Percentiles rank a stretch among this genome's conserved stretches.
Conservation (phyloP, 2,329 filamentous ascomycete genomes). For the Colletotrichum neosansevieriae region DNA sequence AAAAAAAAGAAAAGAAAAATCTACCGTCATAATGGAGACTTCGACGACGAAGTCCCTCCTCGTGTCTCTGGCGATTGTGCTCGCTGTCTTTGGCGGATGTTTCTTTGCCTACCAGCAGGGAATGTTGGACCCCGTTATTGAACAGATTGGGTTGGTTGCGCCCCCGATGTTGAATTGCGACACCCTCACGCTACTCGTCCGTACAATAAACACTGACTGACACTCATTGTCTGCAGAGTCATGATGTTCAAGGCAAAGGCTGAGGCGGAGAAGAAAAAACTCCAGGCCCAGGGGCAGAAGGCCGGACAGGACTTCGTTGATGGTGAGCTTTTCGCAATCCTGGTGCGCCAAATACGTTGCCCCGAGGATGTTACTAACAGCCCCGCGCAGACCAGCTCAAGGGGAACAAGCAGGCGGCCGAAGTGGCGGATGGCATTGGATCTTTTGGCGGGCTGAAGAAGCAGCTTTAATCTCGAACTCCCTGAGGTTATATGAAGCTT, state of each 20-base stretch:
- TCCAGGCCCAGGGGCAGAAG: conserved; percentile 53
- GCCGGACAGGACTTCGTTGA: conserved; percentile 54
- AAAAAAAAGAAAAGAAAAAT: background rate
- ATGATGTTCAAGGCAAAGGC: conserved; percentile 56
- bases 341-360: background rate
- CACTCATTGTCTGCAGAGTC: conserved; percentile 38
- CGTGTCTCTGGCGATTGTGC: conserved; percentile 45
- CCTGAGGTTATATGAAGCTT: background rate
- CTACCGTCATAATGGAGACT: conserved; percentile 29
- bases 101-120: conserved; percentile 54
- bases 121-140: conserved; percentile 52
- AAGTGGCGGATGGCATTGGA: conserved; percentile 47
- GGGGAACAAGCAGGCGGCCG: conserved; percentile 51
- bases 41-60: conserved; percentile 41
- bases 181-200: background rate
- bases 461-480: conserved; percentile 36
- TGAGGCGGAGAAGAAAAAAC: conserved; percentile 54
- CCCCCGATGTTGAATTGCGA: background rate
- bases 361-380: background rate
- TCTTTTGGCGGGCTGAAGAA: conserved; percentile 49
- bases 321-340: conserved; percentile 43
- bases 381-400: conserved; percentile 48
- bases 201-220: conserved; percentile 1
- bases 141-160: conserved; percentile 47
- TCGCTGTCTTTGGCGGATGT: conserved; percentile 47